phyloP scores from a whole-genome alignment of 139 green algal genomes.

The Chlamydomonas incerta region DNA sequence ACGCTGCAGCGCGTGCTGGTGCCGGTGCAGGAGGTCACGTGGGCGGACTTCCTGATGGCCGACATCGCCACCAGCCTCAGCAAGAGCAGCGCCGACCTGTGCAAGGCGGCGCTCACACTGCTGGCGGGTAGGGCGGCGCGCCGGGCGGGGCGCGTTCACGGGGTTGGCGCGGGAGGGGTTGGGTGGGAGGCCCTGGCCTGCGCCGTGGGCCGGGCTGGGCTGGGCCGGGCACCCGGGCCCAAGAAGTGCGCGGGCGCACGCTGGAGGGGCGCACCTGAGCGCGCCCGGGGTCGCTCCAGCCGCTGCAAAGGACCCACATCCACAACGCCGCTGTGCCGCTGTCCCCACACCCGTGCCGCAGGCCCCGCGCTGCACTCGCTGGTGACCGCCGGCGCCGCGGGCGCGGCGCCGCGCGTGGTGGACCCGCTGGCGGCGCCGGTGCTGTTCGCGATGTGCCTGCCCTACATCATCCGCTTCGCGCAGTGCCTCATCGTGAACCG shows the following conservation, averaged over 20 bases:
- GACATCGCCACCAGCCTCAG: constrained; percentile 94
- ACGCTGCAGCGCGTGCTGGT: constrained; percentile 76
- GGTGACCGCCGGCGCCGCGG: not conserved
- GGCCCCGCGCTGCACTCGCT: constrained; percentile 6
- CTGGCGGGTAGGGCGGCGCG: constrained; percentile 28
- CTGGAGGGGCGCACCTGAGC: no score
- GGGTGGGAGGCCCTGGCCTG: no score
- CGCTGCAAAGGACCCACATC: no score
- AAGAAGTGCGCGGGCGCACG: not conserved
- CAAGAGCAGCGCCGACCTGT: constrained; percentile 84
- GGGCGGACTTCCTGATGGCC: constrained; percentile 96
- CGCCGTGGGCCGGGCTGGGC: no score
- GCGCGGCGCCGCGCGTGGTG: not conserved
- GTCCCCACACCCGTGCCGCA: no score
- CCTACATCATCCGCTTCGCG: constrained; percentile 87
- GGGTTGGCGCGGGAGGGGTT: not conserved
- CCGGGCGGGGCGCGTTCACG: not conserved
- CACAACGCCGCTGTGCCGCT: no score
- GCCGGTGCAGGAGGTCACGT: constrained; percentile 82
- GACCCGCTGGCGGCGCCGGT: constrained; percentile 53
- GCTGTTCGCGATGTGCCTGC: constrained; percentile 77
- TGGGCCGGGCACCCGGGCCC: no score
- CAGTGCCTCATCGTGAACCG: constrained; percentile 91
- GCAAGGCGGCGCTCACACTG: constrained; percentile 70
- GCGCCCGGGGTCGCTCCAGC: no score